Conservation (phyloP, 768 basidiomycete species). For the Tulasnella sp. region DNA sequence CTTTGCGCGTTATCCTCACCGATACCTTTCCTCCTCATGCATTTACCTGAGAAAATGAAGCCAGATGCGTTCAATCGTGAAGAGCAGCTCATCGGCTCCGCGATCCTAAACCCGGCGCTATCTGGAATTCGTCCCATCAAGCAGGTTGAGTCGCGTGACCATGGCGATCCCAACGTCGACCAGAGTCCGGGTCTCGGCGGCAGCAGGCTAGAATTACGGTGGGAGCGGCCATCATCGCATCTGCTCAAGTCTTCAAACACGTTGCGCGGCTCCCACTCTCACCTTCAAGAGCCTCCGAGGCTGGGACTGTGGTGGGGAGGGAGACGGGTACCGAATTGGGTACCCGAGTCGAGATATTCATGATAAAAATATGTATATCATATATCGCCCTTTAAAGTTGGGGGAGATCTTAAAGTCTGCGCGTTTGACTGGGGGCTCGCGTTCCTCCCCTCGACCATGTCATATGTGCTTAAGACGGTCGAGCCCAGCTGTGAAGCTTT, state of each 20-base stretch:
- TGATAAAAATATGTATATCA: no score
- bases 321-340: slow-evolving; percentile 21
- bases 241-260: background rate
- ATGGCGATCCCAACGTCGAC: slow-evolving; percentile 23
- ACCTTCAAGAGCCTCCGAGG: no score
- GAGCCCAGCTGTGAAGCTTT: no score
- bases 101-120: slow-evolving; percentile 62
- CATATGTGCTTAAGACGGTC: no score
- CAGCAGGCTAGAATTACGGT: slow-evolving; percentile 46
- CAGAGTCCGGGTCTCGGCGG: slow-evolving; percentile 45
- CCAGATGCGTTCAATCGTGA: no score
- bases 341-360: slow-evolving; percentile 13
- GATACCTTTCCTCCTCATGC: slow-evolving; percentile 68
- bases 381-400: no score
- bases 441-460: no score
- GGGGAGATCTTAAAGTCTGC: no score
- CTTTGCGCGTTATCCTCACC: slow-evolving; percentile 61
- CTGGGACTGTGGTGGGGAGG: slow-evolving; percentile 38
- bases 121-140: slow-evolving; percentile 5
- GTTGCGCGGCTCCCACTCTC: no score
- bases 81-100: slow-evolving; percentile 35
- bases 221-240: slow-evolving; percentile 38
- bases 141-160: no score
- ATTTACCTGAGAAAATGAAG: slow-evolving; percentile 43
- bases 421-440: no score